A percentile compares a stretch with the other conserved stretches of the same genome.
These are phyloP conservation scores for Forsythia suspensa DNA, from an alignment of 257 asterid genomes.

Conservation along the genomic window DNA sequence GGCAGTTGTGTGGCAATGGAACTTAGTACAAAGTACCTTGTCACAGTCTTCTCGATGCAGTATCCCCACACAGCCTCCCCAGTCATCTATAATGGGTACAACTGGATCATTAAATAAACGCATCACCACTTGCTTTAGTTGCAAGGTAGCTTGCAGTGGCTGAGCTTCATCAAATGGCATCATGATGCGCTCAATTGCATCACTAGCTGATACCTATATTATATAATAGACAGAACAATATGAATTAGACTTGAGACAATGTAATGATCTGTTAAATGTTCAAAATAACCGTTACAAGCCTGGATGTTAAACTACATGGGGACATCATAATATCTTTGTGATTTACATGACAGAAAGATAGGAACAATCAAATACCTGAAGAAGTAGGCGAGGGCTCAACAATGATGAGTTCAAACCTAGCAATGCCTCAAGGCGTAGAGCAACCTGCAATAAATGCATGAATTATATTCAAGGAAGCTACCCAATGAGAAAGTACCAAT, in stretches of 20 bases:
- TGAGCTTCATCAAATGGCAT: conserved; percentile 55
- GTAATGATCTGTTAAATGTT: not conserved
- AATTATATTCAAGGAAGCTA: conserved; percentile 7
- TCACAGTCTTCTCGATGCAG: conserved; percentile 69
- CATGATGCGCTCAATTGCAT: conserved; percentile 58
- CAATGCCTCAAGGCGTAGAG: conserved; percentile 62
- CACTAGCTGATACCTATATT: conserved; percentile 47
- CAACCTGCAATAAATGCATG: conserved; percentile 53
- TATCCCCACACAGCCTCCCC: conserved; percentile 78
- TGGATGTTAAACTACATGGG: not conserved
- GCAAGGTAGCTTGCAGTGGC: conserved; percentile 54
- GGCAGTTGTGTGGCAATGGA: conserved; percentile 15
- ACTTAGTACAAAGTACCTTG: conserved; percentile 30
- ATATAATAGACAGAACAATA: conserved; percentile 20
- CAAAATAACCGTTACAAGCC: not conserved
- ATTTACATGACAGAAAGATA: conserved; percentile 14
- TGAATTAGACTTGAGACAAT: conserved; percentile 7
- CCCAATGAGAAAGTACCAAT: conserved; percentile 15
- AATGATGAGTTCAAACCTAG: conserved; percentile 57
- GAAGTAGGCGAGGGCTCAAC: conserved; percentile 57
- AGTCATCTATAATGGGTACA: conserved; percentile 62
- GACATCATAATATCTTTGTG: conserved; percentile 9
- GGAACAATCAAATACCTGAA: conserved; percentile 39
- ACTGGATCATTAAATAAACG: conserved; percentile 50
- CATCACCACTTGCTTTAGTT: conserved; percentile 56